Percentiles rank a stretch among this genome's conserved stretches.
Evolutionary conservation across 2,329 filamentous ascomycete species (phyloP).

Genomic region (Fusarium humuli): DNA sequence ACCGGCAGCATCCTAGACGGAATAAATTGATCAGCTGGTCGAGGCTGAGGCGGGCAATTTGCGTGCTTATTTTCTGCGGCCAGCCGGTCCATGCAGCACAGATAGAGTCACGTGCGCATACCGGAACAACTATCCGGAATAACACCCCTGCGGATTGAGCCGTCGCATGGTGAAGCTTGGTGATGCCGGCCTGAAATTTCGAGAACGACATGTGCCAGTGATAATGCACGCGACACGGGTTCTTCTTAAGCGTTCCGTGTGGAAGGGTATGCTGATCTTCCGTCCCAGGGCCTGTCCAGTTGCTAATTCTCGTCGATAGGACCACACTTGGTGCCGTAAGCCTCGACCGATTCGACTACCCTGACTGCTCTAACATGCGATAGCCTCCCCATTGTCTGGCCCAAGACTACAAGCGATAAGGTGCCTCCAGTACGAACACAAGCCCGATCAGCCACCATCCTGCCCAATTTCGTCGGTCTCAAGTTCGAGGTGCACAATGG

Average conservation of each 20-base stretch:
- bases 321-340: slow-evolving; percentile 67
- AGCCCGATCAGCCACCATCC: slow-evolving; percentile 87
- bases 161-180: slow-evolving; percentile 36
- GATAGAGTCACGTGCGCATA: neutral
- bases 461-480: slow-evolving; percentile 91
- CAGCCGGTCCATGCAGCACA: too few species aligned
- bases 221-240: slow-evolving; percentile 77
- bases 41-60: accelerated
- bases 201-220: slow-evolving; percentile 42
- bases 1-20: too few species aligned
- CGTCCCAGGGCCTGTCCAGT: neutral
- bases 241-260: slow-evolving; percentile 81
- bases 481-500: slow-evolving; percentile 94
- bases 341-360: slow-evolving; percentile 14
- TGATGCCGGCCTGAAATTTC: slow-evolving; percentile 39
- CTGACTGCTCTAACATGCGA: slow-evolving; percentile 44
- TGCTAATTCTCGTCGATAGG: slow-evolving; percentile 52
- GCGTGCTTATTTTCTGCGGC: neutral
- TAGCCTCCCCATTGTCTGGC: slow-evolving; percentile 73
- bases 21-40: neutral
- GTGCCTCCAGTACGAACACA: slow-evolving; percentile 84
- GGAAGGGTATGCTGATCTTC: slow-evolving; percentile 75
- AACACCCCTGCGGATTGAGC: slow-evolving; percentile 13
- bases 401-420: slow-evolving; percentile 69
- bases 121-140: slow-evolving; percentile 39